A percentile compares a stretch with the other conserved stretches of the same genome.
Evolutionary conservation across 2,329 filamentous ascomycete species (phyloP).

Genomic region (Sporothrix dimorphospora): DNA sequence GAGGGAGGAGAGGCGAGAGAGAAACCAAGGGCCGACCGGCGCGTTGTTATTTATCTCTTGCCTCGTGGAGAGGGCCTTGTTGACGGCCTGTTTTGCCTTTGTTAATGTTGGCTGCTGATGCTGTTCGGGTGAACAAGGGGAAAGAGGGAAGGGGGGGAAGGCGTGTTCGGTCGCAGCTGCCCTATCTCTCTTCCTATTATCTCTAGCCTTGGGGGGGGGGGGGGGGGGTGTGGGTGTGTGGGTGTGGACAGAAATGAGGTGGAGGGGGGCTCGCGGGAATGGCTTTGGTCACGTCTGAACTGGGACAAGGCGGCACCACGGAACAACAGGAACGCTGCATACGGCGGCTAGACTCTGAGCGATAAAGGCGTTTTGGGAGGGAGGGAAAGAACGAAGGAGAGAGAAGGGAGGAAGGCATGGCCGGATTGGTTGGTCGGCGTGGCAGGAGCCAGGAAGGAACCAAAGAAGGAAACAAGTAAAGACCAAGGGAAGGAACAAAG

Average conservation of each 20-base stretch:
- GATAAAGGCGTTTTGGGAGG: neutral
- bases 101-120: conserved; percentile 17
- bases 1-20: neutral
- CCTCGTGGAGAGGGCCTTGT: neutral
- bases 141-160: neutral
- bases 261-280: neutral
- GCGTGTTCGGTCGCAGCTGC: neutral
- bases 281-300: too few relatives aligned
- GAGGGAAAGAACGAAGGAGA: neutral
- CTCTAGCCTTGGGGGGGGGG: neutral
- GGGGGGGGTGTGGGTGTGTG: neutral
- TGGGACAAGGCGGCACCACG: neutral
- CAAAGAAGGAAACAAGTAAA: too few relatives aligned
- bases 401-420: conserved; percentile 4
- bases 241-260: neutral
- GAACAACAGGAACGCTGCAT: neutral
- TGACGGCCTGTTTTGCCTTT: neutral
- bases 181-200: neutral
- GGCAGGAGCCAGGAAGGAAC: too few relatives aligned
- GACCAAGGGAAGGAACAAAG: neutral
- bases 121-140: conserved; percentile 14
- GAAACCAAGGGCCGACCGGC: neutral
- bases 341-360: conserved; percentile 13
- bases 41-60: neutral
- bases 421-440: conserved; percentile 17